Evolutionary conservation across 495 filamentous ascomycete genomes (phyloP).

Genomic region (Physcia stellaris): DNA sequence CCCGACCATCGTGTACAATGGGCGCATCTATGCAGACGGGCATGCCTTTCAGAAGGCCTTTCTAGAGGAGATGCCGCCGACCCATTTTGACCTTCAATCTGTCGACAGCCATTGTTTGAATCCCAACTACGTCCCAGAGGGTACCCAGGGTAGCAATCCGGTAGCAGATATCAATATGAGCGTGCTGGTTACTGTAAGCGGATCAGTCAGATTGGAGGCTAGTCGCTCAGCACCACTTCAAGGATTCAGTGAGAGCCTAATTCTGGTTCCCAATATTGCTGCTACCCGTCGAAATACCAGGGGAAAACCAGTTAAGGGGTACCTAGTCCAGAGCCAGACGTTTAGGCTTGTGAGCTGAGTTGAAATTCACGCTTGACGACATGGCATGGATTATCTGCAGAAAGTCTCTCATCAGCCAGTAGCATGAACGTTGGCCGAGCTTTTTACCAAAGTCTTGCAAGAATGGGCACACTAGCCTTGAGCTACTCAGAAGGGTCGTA

Average conservation of each 20-base stretch:
- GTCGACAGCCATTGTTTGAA: constrained; percentile 68
- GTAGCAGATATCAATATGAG: constrained; percentile 46
- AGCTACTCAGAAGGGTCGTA: no score
- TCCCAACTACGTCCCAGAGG: constrained; percentile 35
- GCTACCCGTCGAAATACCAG: constrained; percentile 30
- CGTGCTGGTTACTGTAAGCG: constrained; percentile 52
- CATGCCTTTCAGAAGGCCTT: constrained; percentile 46
- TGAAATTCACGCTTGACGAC: no score
- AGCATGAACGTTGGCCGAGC: no score
- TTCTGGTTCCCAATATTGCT: constrained; percentile 63
- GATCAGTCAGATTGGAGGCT: constrained; percentile 49
- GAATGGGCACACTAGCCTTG: no score
- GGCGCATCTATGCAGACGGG: constrained; percentile 42
- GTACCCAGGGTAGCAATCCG: constrained; percentile 22
- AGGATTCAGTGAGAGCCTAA: constrained; percentile 61
- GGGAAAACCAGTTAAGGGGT: constrained; percentile 29
- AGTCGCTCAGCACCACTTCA: constrained; percentile 38
- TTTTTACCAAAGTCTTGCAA: no score
- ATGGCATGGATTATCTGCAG: no score
- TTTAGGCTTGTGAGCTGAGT: constrained; percentile 47
- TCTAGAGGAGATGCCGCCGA: constrained; percentile 43
- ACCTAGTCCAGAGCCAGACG: constrained; percentile 62
- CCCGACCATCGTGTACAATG: constrained; percentile 52
- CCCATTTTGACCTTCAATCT: constrained; percentile 49
- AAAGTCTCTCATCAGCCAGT: no score